Evolutionary conservation across 1,284 basidiomycete species (phyloP), one percentile per base, ranked within the genome.

Genomic region (Mycena sp.): DNA sequence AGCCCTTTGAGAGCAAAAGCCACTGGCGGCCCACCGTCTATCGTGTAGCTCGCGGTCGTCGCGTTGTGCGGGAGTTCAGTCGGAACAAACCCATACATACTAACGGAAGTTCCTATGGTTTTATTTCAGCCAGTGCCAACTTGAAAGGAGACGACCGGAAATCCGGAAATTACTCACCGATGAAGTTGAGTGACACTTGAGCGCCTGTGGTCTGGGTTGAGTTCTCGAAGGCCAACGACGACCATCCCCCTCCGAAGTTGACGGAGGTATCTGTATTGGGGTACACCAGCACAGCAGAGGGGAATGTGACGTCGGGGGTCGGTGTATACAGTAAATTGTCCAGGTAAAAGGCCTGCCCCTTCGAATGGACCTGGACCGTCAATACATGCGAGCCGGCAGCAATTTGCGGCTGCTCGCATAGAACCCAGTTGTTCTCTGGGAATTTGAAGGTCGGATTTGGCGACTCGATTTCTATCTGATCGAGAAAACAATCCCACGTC

Each of bases 261-360:
- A 67, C 65, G 11, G 54, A 14, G 14, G 61, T 29, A 28, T 67
- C 65, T 3, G 29, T 38, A 38, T 63, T 63, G 12, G 43, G 26
- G 45, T 67, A 67, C 35, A 57, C 46, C 29, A 67, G 25, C 19
- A 67, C 58, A 16, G 65, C 65, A 3, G 16, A 41, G 14, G 48
- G 53, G 9, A 40, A 17, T 1, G 9, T 21, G 41, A 19, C 44
- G 9, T n/a, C 38, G 5, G 52, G 32, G 19, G 51, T 5, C 10
- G 65, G 61, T 30, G 57, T 60, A 35, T 72, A 74, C 5, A 67
- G 17, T 19, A 74, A 65, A 3, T 57, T 37, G 52, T 74, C 71
- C 7, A 74, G 59, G 64, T 71, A 74, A 59, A 74, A 72, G 9
- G 70, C 65, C 38, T 69, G 65, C 16, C 64, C 67, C 25, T 64